Conservation (phyloP, 164 flowering plant species). For the Nymphaea colorata region DNA sequence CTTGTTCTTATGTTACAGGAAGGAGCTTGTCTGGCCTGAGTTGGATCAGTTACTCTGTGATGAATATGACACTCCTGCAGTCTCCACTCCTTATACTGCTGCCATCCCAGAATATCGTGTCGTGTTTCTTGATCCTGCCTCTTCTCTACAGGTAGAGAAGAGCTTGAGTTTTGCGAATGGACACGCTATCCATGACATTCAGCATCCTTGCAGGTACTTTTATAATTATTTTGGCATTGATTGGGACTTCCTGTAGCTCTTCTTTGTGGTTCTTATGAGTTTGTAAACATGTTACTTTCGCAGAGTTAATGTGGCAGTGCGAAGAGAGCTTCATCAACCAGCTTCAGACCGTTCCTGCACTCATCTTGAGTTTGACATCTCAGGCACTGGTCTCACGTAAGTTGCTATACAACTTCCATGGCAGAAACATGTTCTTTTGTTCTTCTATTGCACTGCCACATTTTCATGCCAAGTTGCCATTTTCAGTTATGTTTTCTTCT, state of each 20-base stretch:
- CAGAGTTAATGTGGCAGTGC: conserved; percentile 76
- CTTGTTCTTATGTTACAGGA: conserved; percentile 30
- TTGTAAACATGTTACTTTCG: not conserved
- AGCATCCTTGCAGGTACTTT: conserved; percentile 80
- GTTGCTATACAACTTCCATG: conserved; percentile 11
- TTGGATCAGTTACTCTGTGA: conserved; percentile 76
- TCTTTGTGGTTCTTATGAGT: not conserved
- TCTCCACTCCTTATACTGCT: conserved; percentile 86
- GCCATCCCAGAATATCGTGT: conserved; percentile 76
- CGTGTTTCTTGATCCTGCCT: conserved; percentile 44
- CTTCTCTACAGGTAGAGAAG: conserved; percentile 27
- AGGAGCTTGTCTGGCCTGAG: conserved; percentile 85
- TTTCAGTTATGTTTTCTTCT: not conserved
- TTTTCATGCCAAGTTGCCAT: not conserved
- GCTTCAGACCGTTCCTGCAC: conserved; percentile 94
- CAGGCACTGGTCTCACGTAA: conserved; percentile 78
- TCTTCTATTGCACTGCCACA: not conserved
- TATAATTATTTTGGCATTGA: not conserved
- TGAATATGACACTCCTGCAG: conserved; percentile 55
- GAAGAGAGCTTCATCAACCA: conserved; percentile 82
- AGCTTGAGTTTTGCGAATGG: conserved; percentile 54
- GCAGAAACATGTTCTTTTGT: not conserved
- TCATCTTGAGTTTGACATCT: conserved; percentile 89
- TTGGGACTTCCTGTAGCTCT: not conserved
- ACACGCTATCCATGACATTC: conserved; percentile 71